Conservation (phyloP, 176 grass and related monocot genomes). For the Hyparrhenia diplandra region DNA sequence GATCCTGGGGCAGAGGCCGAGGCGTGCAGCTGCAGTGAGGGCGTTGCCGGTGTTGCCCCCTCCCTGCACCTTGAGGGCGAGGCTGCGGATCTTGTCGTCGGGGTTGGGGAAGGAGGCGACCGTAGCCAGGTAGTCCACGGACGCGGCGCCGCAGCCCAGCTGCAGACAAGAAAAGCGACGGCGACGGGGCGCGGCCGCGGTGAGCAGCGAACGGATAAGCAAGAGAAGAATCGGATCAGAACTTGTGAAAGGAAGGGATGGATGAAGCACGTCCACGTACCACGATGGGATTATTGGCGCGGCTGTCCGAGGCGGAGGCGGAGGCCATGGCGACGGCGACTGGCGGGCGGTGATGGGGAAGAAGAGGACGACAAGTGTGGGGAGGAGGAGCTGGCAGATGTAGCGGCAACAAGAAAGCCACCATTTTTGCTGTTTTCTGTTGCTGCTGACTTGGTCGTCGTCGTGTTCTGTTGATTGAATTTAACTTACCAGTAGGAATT, state of each 20-base stretch:
- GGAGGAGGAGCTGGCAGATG: neutral
- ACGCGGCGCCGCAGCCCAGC: constrained; percentile 71
- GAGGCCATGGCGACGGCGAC: constrained; percentile 21
- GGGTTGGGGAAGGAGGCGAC: constrained; percentile 84
- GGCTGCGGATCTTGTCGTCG: constrained; percentile 93
- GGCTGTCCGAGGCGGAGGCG: neutral
- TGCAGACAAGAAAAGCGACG: neutral
- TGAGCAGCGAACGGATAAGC: neutral
- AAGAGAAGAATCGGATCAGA: neutral
- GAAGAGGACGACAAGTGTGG: neutral
- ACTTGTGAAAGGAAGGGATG: neutral
- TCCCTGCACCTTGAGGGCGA: constrained; percentile 77
- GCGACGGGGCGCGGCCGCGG: neutral
- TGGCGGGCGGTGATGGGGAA: constrained; percentile 2
- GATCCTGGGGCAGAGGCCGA: constrained; percentile 60
- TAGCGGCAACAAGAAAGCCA: neutral
- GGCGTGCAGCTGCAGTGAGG: constrained; percentile 66
- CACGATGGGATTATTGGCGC: neutral
- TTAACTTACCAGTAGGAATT: neutral
- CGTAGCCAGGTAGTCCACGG: constrained; percentile 81
- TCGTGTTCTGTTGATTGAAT: neutral
- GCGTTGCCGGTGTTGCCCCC: constrained; percentile 93
- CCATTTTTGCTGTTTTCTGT: neutral
- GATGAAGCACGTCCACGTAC: neutral
- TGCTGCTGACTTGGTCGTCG: neutral